phyloP scores from a whole-genome alignment of 140 eudicot species.

The Artemisia princeps region DNA sequence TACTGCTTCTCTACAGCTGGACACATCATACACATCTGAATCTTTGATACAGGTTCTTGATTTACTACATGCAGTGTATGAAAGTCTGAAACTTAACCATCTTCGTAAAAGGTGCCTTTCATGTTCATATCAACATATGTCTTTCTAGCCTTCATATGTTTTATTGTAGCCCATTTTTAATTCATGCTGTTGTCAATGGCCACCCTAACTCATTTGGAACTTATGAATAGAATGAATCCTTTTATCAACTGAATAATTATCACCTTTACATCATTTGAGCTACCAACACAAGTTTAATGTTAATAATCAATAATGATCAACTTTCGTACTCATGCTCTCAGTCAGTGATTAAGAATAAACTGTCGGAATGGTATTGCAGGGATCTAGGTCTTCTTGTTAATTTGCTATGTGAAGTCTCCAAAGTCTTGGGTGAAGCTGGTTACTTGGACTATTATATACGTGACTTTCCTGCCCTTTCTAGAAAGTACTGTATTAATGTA shows the following conservation, averaged over 20 bases:
- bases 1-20: slow-evolving; percentile 29
- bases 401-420: slow-evolving; percentile 62
- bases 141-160: background rate
- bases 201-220: slow-evolving; percentile 9
- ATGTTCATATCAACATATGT: slow-evolving; percentile 4
- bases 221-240: background rate
- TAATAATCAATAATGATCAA: slow-evolving; percentile 6
- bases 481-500: slow-evolving; percentile 29
- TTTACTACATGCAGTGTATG: slow-evolving; percentile 86
- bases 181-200: background rate
- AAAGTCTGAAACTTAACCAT: slow-evolving; percentile 71
- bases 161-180: background rate
- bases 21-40: slow-evolving; percentile 36
- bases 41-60: slow-evolving; percentile 62
- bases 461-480: slow-evolving; percentile 69
- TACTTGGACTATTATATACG: slow-evolving; percentile 85
- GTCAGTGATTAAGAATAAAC: background rate
- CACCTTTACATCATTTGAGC: slow-evolving; percentile 13
- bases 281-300: background rate
- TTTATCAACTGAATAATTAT: background rate
- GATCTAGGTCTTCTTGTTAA: slow-evolving; percentile 67
- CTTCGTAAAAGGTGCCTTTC: slow-evolving; percentile 67
- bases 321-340: background rate
- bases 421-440: slow-evolving; percentile 49
- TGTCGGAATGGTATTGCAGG: slow-evolving; percentile 34